These are phyloP conservation scores for Fraxinus albicans DNA, from an alignment of 305 asterid species.

Conservation along the genomic window DNA sequence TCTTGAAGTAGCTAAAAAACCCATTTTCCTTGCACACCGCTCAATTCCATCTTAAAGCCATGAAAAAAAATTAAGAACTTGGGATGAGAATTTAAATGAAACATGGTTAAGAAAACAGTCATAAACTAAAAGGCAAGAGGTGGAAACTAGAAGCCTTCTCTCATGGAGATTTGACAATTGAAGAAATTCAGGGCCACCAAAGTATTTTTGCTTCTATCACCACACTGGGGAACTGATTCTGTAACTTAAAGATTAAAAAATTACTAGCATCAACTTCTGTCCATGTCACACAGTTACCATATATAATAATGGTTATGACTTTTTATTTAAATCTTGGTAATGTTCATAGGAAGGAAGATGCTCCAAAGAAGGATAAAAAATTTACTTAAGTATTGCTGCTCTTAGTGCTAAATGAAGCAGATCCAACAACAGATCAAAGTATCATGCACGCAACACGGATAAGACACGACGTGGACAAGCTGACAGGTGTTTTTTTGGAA, in stretches of 20 bases:
- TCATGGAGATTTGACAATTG: neutral
- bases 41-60: neutral
- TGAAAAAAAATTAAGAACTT: neutral
- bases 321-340: neutral
- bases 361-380: neutral
- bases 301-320: neutral
- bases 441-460: neutral
- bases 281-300: neutral
- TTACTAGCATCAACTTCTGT: neutral
- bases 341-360: neutral
- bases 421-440: neutral
- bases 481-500: neutral
- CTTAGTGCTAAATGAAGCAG: neutral
- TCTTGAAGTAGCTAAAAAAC: neutral
- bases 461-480: neutral
- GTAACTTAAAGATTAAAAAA: neutral
- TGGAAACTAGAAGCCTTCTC: neutral
- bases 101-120: neutral
- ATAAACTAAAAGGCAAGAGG: neutral
- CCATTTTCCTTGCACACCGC: neutral
- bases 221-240: neutral
- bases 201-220: neutral
- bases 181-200: neutral
- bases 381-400: neutral
- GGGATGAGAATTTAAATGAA: neutral